These are phyloP conservation scores for Trichocladium uniseriatum DNA, from an alignment of 495 filamentous ascomycete genomes.

Conservation along the genomic window DNA sequence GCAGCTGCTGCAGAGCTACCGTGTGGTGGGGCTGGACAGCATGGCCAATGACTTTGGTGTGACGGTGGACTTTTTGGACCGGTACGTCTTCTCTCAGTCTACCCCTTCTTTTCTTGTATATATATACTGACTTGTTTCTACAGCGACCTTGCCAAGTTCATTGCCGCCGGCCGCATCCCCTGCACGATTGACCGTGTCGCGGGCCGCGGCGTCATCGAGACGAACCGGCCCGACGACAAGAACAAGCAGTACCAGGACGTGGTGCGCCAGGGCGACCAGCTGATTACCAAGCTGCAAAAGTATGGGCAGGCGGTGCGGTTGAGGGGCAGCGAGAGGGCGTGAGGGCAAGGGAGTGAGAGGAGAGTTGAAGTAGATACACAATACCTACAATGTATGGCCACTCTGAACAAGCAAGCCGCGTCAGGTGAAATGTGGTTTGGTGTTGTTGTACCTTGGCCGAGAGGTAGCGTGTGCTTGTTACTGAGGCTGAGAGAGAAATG, in stretches of 20 bases:
- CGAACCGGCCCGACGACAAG: slow-evolving; percentile 93
- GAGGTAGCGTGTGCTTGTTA: no score
- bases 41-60: slow-evolving; percentile 97
- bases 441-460: no score
- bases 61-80: slow-evolving; percentile 88
- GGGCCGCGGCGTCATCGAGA: slow-evolving; percentile 89
- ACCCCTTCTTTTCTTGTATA: background rate
- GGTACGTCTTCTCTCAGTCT: slow-evolving; percentile 44
- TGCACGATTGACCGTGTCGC: slow-evolving; percentile 94
- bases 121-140: background rate
- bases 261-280: slow-evolving; percentile 89
- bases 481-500: no score
- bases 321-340: slow-evolving; percentile 83
- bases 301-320: slow-evolving; percentile 93
- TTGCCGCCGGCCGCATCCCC: slow-evolving; percentile 83
- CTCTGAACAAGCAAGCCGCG: no score
- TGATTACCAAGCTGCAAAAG: slow-evolving; percentile 98
- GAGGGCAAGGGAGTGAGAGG: slow-evolving; percentile 2
- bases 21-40: slow-evolving; percentile 86
- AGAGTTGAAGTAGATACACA: background rate
- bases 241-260: slow-evolving; percentile 98
- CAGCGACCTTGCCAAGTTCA: slow-evolving; percentile 93
- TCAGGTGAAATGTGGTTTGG: no score
- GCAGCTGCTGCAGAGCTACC: slow-evolving; percentile 94
- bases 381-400: background rate